Conservation (phyloP, 2,329 filamentous ascomycete species). For the Pezicula radicicola region DNA sequence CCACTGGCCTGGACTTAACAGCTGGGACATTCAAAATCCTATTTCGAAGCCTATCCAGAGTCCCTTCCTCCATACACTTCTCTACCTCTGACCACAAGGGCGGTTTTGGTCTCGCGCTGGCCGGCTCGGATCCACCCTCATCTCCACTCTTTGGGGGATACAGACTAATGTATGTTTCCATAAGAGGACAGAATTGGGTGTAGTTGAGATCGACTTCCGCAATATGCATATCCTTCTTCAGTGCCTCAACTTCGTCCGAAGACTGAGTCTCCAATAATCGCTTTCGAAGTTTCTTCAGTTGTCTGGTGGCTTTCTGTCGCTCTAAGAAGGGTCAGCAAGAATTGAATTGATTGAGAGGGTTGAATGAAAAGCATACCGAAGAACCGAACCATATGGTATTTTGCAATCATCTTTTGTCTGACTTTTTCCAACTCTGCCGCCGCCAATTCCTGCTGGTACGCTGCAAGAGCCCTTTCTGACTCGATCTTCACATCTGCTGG, state of each 20-base stretch:
- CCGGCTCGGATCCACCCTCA: slow-evolving; percentile 23
- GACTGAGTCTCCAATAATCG: slow-evolving; percentile 50
- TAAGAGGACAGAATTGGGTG: slow-evolving; percentile 67
- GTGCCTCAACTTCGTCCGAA: slow-evolving; percentile 44
- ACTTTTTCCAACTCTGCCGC: slow-evolving; percentile 58
- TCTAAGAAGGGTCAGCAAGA: slow-evolving; percentile 41
- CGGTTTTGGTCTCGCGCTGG: slow-evolving; percentile 28
- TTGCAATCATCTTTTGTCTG: slow-evolving; percentile 67
- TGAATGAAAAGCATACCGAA: slow-evolving; percentile 56
- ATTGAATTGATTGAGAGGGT: not conserved
- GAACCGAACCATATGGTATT: slow-evolving; percentile 82
- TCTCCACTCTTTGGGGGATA: slow-evolving; percentile 44
- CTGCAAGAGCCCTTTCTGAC: slow-evolving; percentile 68
- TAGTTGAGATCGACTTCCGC: slow-evolving; percentile 76
- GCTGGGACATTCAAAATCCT: slow-evolving; percentile 10
- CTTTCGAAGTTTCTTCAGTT: slow-evolving; percentile 62
- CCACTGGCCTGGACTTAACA: slow-evolving; percentile 8
- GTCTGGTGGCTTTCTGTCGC: slow-evolving; percentile 67
- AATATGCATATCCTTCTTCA: slow-evolving; percentile 60
- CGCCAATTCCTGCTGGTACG: slow-evolving; percentile 62
- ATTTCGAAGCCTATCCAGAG: slow-evolving; percentile 25
- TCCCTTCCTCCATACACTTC: slow-evolving; percentile 56
- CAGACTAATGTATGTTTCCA: slow-evolving; percentile 66
- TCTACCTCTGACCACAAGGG: slow-evolving; percentile 70
- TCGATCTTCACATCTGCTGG: slow-evolving; percentile 67